Evolutionary conservation across 768 basidiomycete species (phyloP), one percentile per base, ranked within the genome.

Genomic region (Rhizopogon roseolus): DNA sequence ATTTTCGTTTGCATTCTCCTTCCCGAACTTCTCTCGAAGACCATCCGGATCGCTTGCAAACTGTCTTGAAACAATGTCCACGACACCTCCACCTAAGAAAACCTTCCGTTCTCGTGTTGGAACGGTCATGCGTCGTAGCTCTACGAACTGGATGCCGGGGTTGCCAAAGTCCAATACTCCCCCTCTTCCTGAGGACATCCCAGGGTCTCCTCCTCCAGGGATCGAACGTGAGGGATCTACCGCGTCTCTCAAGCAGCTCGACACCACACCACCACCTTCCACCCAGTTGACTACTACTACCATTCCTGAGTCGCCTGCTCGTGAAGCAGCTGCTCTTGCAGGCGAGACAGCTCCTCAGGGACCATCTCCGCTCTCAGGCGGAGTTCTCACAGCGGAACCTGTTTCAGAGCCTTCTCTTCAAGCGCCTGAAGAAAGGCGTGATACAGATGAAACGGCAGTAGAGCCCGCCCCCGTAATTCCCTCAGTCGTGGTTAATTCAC

Each of bases 251-350:
- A 68, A 64, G 49, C 64, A 56, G 57, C 65, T 75, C 2, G 70
- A 74, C 32, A 62, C 73, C 3, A 50, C 68, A 7, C 52, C 72
- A 39, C 64, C 66, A 36, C 66, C 64, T 41, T 84, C 85, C 10
- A 32, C 10, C 7, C 45, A 32, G 11, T 17, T 28, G 44, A 4
- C 29, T 16, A 19, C 32, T 5, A 85, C 82, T 56, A 85, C 88
- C 3, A 87, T 90, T 54, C 74, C 81, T 1, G 88, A 90, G 63
- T 87, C 84, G 2, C 85, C 86, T 28, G 76, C 76, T 7, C 76
- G 84, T 25, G 83, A 85, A 60, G 77, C 73, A 8, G 80, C 75
- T 13, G 76, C 71, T 3, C 56, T 71, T 29, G 66, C 67, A 13
- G 62, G 69, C 8, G 71, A 70, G 29, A 59, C 63, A 7, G 54